Base-by-base conservation (phyloP, 169 alveolate species). In the Cryptosporidium andersoni region DNA sequence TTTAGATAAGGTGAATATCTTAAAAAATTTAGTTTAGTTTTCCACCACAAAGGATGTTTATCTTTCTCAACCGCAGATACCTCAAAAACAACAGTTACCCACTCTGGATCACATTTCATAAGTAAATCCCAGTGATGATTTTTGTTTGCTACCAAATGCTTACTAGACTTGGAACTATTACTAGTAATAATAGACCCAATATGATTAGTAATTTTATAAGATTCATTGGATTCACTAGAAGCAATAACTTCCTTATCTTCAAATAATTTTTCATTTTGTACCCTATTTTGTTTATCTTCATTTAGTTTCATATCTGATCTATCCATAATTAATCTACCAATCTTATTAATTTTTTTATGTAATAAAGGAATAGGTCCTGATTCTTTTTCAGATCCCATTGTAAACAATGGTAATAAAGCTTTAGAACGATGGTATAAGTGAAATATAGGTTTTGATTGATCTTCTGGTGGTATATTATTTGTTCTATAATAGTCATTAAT, bases 21-120 rank as follows among this genome's bases (percentile, higher is more conserved):
- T 7, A 63, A 40, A 34, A 74, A 55, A 3, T 43, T 60, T 12
- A 74, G 60, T 8, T 74, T 60, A 43, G 68, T 60, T 60, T 47
- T 74, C 85, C 85, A 74, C 85, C 85, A 74, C 55, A 74, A 68
- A 58, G 85, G 85, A 58, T 74, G 60, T n/a, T 74, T 74, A 37
- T 74, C 85, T 74, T 47, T 56, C 49, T 74, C 62, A 45, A 74
- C 85, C 6, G 85, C 85, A 40, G 85, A 74, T 36, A 74, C 85
- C 39, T 74, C 85, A 58, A 74, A 74, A 43, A 58, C 62, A 40
- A 74, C 67, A 12, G 85, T 42, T 9, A 74, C 85, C 85, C 85
- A 74, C 40, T 74, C 85, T 0, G 85, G 85, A 25, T 74, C 85
- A 51, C 85, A 74, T 74, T 74, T 74, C 43, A 74, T 45, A 37